Conservation (phyloP, 106 monocot genomes). For the Allium cepa region DNA sequence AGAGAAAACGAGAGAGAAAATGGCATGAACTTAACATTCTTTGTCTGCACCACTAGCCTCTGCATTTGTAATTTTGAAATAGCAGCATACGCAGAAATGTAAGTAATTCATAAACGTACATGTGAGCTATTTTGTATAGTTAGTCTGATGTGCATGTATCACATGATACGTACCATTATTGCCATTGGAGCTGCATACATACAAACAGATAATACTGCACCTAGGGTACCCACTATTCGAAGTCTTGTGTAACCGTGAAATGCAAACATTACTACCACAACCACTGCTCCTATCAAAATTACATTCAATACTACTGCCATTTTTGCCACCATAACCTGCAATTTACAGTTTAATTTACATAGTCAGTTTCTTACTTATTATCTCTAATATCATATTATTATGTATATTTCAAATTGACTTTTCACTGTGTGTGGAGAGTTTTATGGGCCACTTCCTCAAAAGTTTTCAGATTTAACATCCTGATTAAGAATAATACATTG, state of each 20-base stretch:
- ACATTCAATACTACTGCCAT: conserved; percentile 26
- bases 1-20: conserved; percentile 51
- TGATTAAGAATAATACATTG: too few relatives aligned
- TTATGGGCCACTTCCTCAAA: too few relatives aligned
- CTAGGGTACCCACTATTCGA: conserved; percentile 17
- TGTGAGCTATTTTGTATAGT: too few relatives aligned
- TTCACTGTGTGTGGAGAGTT: too few relatives aligned
- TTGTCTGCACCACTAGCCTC: conserved; percentile 37
- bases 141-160: too few relatives aligned
- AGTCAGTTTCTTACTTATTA: background rate
- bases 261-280: conserved; percentile 18
- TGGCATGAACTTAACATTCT: conserved; percentile 52
- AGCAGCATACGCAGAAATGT: too few relatives aligned
- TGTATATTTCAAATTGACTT: too few relatives aligned
- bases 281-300: conserved; percentile 17
- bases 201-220: conserved; percentile 32
- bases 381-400: background rate
- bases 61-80: background rate
- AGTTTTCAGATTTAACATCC: too few relatives aligned
- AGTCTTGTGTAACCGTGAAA: conserved; percentile 22
- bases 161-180: conserved; percentile 21
- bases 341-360: background rate
- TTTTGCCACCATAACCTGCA: conserved; percentile 25
- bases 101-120: too few relatives aligned
- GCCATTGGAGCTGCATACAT: conserved; percentile 46